phyloP scores from a whole-genome alignment of 2,329 filamentous ascomycete genomes.

The Helicocarpus griseus region DNA sequence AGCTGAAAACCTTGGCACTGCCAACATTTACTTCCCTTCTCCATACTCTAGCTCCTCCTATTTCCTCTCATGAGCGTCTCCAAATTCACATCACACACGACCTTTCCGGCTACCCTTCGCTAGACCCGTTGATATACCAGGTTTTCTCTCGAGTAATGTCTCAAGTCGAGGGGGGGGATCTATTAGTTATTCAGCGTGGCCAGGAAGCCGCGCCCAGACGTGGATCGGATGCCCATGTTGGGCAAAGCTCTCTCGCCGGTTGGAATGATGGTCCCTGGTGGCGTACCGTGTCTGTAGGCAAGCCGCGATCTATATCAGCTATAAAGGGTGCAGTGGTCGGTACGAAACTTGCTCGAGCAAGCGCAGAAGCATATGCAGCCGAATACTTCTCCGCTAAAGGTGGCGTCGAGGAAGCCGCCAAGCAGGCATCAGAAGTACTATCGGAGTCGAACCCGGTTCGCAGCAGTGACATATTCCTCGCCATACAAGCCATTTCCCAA shows the following conservation, averaged over 20 bases:
- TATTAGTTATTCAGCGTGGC: slow-evolving; percentile 88
- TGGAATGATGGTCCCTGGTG: slow-evolving; percentile 98
- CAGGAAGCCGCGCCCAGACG: slow-evolving; percentile 68
- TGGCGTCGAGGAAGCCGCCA: slow-evolving; percentile 69
- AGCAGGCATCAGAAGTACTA: slow-evolving; percentile 66
- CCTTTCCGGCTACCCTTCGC: slow-evolving; percentile 82
- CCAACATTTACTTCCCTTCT: slow-evolving; percentile 93
- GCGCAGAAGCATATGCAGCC: slow-evolving; percentile 74
- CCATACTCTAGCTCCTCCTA: slow-evolving; percentile 89
- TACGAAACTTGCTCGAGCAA: slow-evolving; percentile 81
- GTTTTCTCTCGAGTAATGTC: slow-evolving; percentile 95
- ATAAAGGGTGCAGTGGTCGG: slow-evolving; percentile 76
- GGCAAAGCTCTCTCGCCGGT: slow-evolving; percentile 24
- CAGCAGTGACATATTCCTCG: slow-evolving; percentile 87
- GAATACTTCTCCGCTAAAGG: slow-evolving; percentile 76
- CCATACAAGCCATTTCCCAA: slow-evolving; percentile 77
- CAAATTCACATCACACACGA: slow-evolving; percentile 98
- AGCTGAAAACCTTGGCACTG: slow-evolving; percentile 73
- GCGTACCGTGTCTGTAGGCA: slow-evolving; percentile 50
- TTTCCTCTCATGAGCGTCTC: slow-evolving; percentile 91
- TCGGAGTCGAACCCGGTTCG: slow-evolving; percentile 82
- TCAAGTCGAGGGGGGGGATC: slow-evolving; percentile 94
- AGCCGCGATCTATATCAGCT: slow-evolving; percentile 65
- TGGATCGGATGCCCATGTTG: slow-evolving; percentile 29
- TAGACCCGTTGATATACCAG: slow-evolving; percentile 83